Base-by-base conservation (phyloP, 2,329 filamentous ascomycete genomes). In the Tolypocladium guangdongense region DNA sequence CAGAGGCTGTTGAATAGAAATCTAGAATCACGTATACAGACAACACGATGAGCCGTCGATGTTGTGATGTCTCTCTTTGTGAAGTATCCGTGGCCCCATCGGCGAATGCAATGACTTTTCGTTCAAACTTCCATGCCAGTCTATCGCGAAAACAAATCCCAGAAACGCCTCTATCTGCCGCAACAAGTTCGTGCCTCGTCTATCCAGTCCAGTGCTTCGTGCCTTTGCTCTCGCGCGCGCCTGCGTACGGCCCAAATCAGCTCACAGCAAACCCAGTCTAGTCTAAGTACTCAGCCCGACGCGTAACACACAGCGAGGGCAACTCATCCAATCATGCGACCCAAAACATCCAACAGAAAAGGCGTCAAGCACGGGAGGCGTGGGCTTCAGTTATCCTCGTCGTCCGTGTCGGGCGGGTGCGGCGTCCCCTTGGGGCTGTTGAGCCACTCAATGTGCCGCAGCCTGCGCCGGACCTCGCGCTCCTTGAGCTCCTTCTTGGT, bases 401-500 rank as follows among this genome's bases (percentile, higher is more conserved):
- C 88, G 62, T 92, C 88, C 20, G 86, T 90, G 67, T 92, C 88
- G 10, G 71, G 71, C 7, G 87, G 87, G 67, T 87, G 83, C 33
- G 87, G 87, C 4, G 88, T 92, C 6, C 88, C 89, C 80, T 91
- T 90, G 60, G 87, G 87, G 63, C 81, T 88, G 72, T 90, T 92
- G 62, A 95, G 76, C 87, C 87, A 88, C 68, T 86, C 80, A 62
- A 88, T 86, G 72, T 99, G 90, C 63, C 93, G 83, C 71, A 97
- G 76, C 62, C 93, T 81, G 60, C 92, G 82, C 59, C 95, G 81
- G 45, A 87, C 87, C 73, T 97, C 92, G 22, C 87, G 80, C 70
- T 99, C 93, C 81, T 99, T 99, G 68, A 91, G 62, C 71, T 99
- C 90, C 73, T 90, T 90, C 77, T 95, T 89, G 54, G 93, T 99